These are phyloP conservation scores for Xylaria intraflava DNA, from an alignment of 495 filamentous ascomycete species.

Conservation along the genomic window DNA sequence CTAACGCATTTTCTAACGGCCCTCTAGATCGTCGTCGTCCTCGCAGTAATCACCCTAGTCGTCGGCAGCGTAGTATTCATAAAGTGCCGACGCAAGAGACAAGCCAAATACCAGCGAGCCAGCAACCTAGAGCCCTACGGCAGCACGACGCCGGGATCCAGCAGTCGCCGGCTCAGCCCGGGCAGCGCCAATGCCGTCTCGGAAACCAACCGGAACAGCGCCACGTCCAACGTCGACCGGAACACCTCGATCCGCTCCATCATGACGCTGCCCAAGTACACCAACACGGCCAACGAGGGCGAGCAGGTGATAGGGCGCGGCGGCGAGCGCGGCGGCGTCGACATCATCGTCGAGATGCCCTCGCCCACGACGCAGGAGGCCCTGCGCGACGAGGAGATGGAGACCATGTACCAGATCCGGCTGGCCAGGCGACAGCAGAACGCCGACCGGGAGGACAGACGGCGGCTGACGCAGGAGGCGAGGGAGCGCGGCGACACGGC, in stretches of 20 bases:
- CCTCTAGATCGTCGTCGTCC: constrained; percentile 17
- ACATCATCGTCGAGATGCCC: constrained; percentile 74
- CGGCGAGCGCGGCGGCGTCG: constrained; percentile 87
- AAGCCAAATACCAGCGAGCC: constrained; percentile 16
- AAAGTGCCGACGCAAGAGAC: constrained; percentile 9
- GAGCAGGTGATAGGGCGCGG: constrained; percentile 87
- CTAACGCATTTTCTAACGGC: background rate
- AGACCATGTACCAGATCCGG: constrained; percentile 83
- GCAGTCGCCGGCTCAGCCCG: constrained; percentile 8
- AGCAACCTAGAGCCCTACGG: constrained; percentile 18
- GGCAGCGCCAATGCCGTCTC: constrained; percentile 9
- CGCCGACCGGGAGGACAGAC: constrained; percentile 67
- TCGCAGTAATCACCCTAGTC: constrained; percentile 16
- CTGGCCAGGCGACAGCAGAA: constrained; percentile 67
- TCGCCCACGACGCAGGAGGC: constrained; percentile 58
- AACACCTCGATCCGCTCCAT: constrained; percentile 84
- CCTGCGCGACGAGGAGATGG: constrained; percentile 88
- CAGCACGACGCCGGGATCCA: constrained; percentile 9
- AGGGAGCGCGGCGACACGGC: constrained; percentile 59
- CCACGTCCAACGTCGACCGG: constrained; percentile 52
- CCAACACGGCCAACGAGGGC: constrained; percentile 55
- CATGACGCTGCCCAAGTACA: constrained; percentile 84
- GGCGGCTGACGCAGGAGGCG: constrained; percentile 59
- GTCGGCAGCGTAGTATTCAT: constrained; percentile 13
- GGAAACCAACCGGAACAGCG: constrained; percentile 18